Conservation (phyloP, 106 monocot species). For the Triglochin maritima region DNA sequence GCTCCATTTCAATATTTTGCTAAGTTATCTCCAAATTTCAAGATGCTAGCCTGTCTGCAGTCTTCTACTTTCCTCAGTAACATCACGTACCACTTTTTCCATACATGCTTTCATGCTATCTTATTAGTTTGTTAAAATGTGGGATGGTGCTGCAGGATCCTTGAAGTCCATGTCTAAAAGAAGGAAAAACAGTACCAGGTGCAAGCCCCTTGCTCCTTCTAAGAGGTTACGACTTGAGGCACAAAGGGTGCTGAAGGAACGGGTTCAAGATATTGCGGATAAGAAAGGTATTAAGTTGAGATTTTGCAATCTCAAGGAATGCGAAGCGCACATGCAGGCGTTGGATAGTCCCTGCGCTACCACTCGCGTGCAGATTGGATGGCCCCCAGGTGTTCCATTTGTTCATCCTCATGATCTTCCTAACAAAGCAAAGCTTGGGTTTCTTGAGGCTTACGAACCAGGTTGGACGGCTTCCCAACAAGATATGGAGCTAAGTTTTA, state of each 20-base stretch:
- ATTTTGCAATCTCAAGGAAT: constrained; percentile 75
- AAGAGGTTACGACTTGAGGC: constrained; percentile 87
- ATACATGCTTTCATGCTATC: neutral
- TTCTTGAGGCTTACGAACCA: constrained; percentile 95
- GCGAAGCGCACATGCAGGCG: constrained; percentile 63
- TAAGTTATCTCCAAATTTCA: neutral
- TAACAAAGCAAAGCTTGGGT: constrained; percentile 80
- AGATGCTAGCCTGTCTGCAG: too few species aligned
- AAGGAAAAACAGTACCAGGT: constrained; percentile 38
- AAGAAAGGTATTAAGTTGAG: constrained; percentile 87
- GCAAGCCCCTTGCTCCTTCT: constrained; percentile 81
- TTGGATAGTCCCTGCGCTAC: constrained; percentile 59
- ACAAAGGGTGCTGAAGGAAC: constrained; percentile 80
- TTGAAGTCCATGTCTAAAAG: constrained; percentile 51
- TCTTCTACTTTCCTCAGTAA: too few species aligned
- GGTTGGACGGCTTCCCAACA: constrained; percentile 90
- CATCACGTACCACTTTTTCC: neutral
- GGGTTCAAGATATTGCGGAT: constrained; percentile 86
- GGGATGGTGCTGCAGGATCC: constrained; percentile 18
- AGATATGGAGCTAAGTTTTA: constrained; percentile 70
- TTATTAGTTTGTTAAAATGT: neutral
- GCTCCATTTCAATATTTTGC: neutral
- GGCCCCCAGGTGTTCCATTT: constrained; percentile 91
- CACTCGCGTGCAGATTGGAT: constrained; percentile 73
- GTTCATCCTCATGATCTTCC: constrained; percentile 97